phyloP scores from a whole-genome alignment of 2,329 filamentous ascomycete genomes.

The Aspergillus novoparasiticus region DNA sequence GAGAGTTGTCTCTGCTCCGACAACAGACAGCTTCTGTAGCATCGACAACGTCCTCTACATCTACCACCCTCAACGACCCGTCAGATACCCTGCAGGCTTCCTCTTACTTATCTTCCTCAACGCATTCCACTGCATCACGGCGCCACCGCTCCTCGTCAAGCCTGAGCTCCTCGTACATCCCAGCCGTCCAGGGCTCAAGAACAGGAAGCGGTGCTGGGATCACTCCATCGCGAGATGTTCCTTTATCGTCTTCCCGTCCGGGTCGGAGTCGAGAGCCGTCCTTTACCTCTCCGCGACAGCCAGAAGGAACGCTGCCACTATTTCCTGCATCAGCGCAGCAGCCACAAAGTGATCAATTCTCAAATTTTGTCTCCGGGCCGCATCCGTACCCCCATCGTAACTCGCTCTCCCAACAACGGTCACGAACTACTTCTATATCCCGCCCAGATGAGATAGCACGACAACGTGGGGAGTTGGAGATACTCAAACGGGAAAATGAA shows the following conservation, averaged over 20 bases:
- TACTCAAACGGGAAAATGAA: conserved; percentile 51
- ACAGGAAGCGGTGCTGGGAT: conserved; percentile 46
- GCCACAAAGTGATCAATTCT: conserved; percentile 31
- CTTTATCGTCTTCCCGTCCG: conserved; percentile 32
- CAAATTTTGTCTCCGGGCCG: conserved; percentile 26
- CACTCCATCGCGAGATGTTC: conserved; percentile 44
- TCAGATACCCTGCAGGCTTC: conserved; percentile 47
- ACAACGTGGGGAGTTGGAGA: conserved; percentile 48
- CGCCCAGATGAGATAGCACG: conserved; percentile 47
- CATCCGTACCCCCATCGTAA: conserved; percentile 34
- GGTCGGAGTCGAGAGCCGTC: conserved; percentile 47
- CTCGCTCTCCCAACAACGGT: conserved; percentile 32
- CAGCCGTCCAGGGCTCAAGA: conserved; percentile 37
- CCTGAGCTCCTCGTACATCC: conserved; percentile 50
- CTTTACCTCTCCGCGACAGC: conserved; percentile 41
- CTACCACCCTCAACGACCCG: conserved; percentile 53
- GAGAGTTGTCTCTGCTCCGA: conserved; percentile 83
- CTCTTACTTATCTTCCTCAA: conserved; percentile 49
- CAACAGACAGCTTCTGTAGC: conserved; percentile 65
- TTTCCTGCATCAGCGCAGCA: conserved; percentile 32
- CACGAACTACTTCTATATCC: conserved; percentile 30
- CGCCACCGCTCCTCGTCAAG: conserved; percentile 61
- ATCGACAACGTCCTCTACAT: conserved; percentile 61
- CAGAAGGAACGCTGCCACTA: conserved; percentile 34
- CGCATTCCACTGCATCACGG: conserved; percentile 56